Base-by-base conservation (phyloP, 768 basidiomycete genomes). In the Rhizopogon vinicolor region DNA sequence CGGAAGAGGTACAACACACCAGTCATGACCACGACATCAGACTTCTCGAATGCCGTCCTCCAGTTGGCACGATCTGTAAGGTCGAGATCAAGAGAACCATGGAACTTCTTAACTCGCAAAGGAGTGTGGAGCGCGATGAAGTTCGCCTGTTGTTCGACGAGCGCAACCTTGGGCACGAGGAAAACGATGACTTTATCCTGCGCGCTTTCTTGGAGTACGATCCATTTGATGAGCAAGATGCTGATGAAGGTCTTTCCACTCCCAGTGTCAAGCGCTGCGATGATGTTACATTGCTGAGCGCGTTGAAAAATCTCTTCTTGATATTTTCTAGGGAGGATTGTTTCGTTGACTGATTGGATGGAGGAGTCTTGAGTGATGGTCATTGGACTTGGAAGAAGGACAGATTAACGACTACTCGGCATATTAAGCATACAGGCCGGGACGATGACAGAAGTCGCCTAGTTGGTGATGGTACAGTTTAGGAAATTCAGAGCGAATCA, bases 21-120 rank as follows among this genome's bases (percentile, higher is more conserved):
- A 10, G 93, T 94, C 84, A 93, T 89, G 2, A 96, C 90, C 54
- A 92, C 78, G 7, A 93, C 86, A 66, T 93, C 90, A 41, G 83
- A 72, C 6, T 73, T 68, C 54, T 78, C 72, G 50, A 94, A 83
- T 53, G 84, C 78, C 39, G 73, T 74, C 61, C 71, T 76, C 92
- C 91, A 94, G 48, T 77, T 78, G 12, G 62, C 61, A 52, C 84
- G 74, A 63, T 93, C 83, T 42, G 85, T 81, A 56, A 89, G 76
- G 60, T 88, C 84, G 52, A 90, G 74, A n/a, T 86, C 84, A 41
- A 86, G 73, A 7, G 82, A 80, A 14, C 92, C 93, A 58, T 84
- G 81, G 28, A 91, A 78, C 62, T 85, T 85, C 29, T 77, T 71
- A 19, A 93, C 85, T 40, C 81, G 81, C 42, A 93, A 65, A 0